These are phyloP conservation scores for Phytophthora fragariae DNA, from an alignment of 352 stramenopile genomes.

Conservation along the genomic window DNA sequence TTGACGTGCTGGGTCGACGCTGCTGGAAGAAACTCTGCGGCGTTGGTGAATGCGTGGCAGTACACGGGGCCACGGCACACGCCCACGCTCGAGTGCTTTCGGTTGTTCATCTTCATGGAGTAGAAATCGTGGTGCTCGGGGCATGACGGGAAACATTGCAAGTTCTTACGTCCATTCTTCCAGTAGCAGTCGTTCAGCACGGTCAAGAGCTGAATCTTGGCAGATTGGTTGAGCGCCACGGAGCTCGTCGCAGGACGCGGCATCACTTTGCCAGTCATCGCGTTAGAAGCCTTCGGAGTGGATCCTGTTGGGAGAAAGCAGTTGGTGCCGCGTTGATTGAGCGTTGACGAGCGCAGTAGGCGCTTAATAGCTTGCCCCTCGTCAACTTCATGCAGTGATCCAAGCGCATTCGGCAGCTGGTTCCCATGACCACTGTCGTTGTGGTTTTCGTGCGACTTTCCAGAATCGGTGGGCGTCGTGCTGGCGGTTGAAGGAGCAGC, in stretches of 20 bases:
- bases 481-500: slow-evolving; percentile 16
- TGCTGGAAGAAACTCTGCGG: slow-evolving; percentile 32
- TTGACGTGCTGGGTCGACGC: slow-evolving; percentile 65
- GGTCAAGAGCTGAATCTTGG: slow-evolving; percentile 61
- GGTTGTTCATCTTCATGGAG: slow-evolving; percentile 92
- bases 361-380: slow-evolving; percentile 28
- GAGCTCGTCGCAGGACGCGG: slow-evolving; percentile 13
- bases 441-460: background rate
- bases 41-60: slow-evolving; percentile 68
- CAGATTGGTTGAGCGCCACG: slow-evolving; percentile 16
- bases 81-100: slow-evolving; percentile 85
- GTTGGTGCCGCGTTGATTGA: slow-evolving; percentile 11
- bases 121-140: slow-evolving; percentile 91
- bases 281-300: slow-evolving; percentile 12
- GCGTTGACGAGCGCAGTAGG: slow-evolving; percentile 29
- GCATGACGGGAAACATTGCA: slow-evolving; percentile 90
- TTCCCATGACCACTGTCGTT: slow-evolving; percentile 10
- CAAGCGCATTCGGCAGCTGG: background rate
- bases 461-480: slow-evolving; percentile 10
- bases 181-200: slow-evolving; percentile 83
- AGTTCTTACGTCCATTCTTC: slow-evolving; percentile 92
- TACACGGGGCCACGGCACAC: slow-evolving; percentile 86
- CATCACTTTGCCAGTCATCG: slow-evolving; percentile 12
- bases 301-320: background rate
- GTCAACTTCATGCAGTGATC: slow-evolving; percentile 8